Conservation (phyloP, 257 asterid species). For the Paraleonurus japonicus region DNA sequence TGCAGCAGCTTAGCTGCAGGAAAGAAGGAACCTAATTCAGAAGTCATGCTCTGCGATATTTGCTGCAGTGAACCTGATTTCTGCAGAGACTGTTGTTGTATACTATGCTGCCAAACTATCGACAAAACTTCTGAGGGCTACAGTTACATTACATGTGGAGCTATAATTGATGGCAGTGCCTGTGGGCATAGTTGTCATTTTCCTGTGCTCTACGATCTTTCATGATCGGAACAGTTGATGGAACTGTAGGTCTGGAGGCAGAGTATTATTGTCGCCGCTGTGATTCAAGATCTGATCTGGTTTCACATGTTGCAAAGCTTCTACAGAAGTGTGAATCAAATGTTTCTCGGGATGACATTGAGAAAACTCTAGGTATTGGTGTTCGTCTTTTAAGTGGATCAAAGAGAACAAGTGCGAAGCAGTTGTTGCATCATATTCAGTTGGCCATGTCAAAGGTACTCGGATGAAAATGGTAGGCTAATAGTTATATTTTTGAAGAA, state of each 20-base stretch:
- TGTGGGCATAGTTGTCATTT: slow-evolving; percentile 87
- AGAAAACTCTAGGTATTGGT: slow-evolving; percentile 53
- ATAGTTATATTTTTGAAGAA: slow-evolving; percentile 25
- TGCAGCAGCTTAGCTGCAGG: slow-evolving; percentile 56
- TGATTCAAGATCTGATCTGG: slow-evolving; percentile 73
- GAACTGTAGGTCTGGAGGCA: slow-evolving; percentile 75
- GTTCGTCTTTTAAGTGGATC: slow-evolving; percentile 54
- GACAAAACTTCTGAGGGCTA: slow-evolving; percentile 36
- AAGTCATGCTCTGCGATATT: slow-evolving; percentile 59
- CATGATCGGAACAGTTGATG: slow-evolving; percentile 86
- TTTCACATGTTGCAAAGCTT: slow-evolving; percentile 57
- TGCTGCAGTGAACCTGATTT: slow-evolving; percentile 78
- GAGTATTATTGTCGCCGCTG: slow-evolving; percentile 86
- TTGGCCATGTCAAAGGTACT: slow-evolving; percentile 66
- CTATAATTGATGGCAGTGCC: slow-evolving; percentile 38
- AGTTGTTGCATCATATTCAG: slow-evolving; percentile 51
- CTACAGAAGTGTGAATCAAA: slow-evolving; percentile 45
- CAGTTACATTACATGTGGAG: slow-evolving; percentile 64
- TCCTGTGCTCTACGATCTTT: slow-evolving; percentile 77
- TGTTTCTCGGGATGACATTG: slow-evolving; percentile 46
- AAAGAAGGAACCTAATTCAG: slow-evolving; percentile 36
- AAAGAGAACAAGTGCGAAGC: slow-evolving; percentile 43
- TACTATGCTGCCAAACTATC: slow-evolving; percentile 61
- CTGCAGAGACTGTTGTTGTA: slow-evolving; percentile 88
- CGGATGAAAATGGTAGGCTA: slow-evolving; percentile 33